Evolutionary conservation across 1,284 basidiomycete species (phyloP), one percentile per base, ranked within the genome.

Genomic region (Peniophora sp.): DNA sequence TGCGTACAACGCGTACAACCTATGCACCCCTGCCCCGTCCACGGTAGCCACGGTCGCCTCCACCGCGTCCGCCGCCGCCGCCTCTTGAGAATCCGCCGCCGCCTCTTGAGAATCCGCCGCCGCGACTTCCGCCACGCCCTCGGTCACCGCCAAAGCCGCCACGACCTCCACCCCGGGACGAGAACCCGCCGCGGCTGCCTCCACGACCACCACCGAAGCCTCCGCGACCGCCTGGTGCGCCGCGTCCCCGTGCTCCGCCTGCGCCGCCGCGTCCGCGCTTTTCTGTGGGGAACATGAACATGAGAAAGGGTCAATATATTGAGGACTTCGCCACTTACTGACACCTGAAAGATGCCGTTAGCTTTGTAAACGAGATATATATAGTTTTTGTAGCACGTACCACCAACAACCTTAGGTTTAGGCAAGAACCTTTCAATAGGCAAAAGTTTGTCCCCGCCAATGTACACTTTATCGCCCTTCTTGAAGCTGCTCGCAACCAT

Each of bases 391-490:
- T 23, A 34, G 49, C 38, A 72, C 77, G 53, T 62, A 85, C 87
- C 85, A 68, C 83, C 85, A 57, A 72, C 75, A 19, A 78, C 73
- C 75, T 97, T 98, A 49, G 97, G 96, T 74, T 96, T 99, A 2
- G 97, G 97, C 58, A 99, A 73, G 75, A 99, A 99, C 54, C 97
- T 76, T 60, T 99, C 97, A 55, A 99, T 86, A 8, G 97, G 97
- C 46, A 99, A 74, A 43, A 99, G 79, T 70, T 98, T 98, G 75
- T 99, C 97, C 39, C 88, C 86, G 44, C 83, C 91, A 62, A 99
- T 98, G 69, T 90, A 99, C 44, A 99, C 93, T 67, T 97, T 98
- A 74, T 99, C 97, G 49, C 96, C 95, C 63, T 89, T 89, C 71
- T 97, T 92, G 74, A 99, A 99, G 63, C 91, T 94, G 55, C 75